Evolutionary conservation across 2,329 filamentous ascomycete species (phyloP).

Genomic region (Talaromyces sp.): DNA sequence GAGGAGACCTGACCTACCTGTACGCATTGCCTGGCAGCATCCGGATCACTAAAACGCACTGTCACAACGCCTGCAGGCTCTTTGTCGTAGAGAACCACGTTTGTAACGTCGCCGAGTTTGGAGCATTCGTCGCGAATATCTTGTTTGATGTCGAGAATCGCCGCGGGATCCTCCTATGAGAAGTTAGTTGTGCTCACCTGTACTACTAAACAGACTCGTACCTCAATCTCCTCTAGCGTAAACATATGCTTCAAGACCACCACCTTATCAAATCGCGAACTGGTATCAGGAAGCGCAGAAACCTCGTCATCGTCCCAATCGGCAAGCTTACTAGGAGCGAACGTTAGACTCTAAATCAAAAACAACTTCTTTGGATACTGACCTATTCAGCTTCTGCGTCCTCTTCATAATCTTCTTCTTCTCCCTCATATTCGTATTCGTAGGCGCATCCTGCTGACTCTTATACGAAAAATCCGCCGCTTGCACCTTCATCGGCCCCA

Average conservation of each 20-base stretch:
- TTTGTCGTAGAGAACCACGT: constrained; percentile 83
- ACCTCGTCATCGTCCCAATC: constrained; percentile 94
- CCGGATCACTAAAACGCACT: constrained; percentile 71
- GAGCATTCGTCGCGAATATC: constrained; percentile 87
- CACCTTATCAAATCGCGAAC: constrained; percentile 66
- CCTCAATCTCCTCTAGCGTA: constrained; percentile 73
- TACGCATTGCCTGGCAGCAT: constrained; percentile 70
- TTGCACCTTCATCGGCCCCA: constrained; percentile 73
- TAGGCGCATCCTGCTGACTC: constrained; percentile 66
- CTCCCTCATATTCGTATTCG: constrained; percentile 59
- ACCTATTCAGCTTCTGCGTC: constrained; percentile 78
- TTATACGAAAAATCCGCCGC: constrained; percentile 90
- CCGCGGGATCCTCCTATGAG: constrained; percentile 67
- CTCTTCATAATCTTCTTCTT: constrained; percentile 88
- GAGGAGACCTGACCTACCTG: constrained; percentile 32
- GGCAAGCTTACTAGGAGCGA: constrained; percentile 67
- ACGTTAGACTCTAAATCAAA: background rate
- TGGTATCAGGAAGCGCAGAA: constrained; percentile 54
- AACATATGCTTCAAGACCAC: constrained; percentile 94
- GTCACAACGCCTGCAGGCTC: constrained; percentile 81
- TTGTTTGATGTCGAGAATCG: constrained; percentile 86
- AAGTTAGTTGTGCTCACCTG: constrained; percentile 20
- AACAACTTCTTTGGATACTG: constrained; percentile 20
- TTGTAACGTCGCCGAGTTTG: constrained; percentile 83
- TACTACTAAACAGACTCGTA: constrained; percentile 18